phyloP scores from a whole-genome alignment of 2,329 filamentous ascomycete genomes.

The Pseudogymnoascus sp. region DNA sequence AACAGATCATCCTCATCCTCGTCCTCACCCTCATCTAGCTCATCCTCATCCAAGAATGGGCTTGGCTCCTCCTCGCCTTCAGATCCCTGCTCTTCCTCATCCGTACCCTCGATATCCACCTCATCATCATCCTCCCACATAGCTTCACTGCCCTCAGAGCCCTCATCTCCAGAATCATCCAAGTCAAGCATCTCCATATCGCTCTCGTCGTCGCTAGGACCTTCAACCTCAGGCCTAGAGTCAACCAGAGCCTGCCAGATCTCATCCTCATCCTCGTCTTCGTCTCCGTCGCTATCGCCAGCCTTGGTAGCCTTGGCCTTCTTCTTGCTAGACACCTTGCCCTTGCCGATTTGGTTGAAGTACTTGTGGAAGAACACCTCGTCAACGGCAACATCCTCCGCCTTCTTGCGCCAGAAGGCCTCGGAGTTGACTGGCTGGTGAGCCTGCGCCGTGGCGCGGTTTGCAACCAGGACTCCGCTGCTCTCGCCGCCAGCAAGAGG shows the following conservation, averaged over 20 bases:
- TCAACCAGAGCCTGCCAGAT: slow-evolving; percentile 89
- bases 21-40: slow-evolving; percentile 33
- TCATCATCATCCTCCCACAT: slow-evolving; percentile 42
- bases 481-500: slow-evolving; percentile 63
- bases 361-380: slow-evolving; percentile 99
- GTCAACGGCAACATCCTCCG: slow-evolving; percentile 79
- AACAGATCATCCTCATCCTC: slow-evolving; percentile 42
- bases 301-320: slow-evolving; percentile 51
- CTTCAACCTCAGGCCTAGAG: slow-evolving; percentile 70
- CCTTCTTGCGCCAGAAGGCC: slow-evolving; percentile 83
- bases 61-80: slow-evolving; percentile 32
- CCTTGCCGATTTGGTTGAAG: slow-evolving; percentile 69
- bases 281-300: slow-evolving; percentile 35
- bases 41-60: slow-evolving; percentile 23
- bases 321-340: slow-evolving; percentile 45
- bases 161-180: slow-evolving; percentile 39
- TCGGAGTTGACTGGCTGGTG: slow-evolving; percentile 71
- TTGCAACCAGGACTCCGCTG: slow-evolving; percentile 52
- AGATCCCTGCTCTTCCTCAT: slow-evolving; percentile 38
- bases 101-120: slow-evolving; percentile 41
- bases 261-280: slow-evolving; percentile 64
- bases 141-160: slow-evolving; percentile 19
- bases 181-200: slow-evolving; percentile 44
- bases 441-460: slow-evolving; percentile 38
- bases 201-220: slow-evolving; percentile 48